These are phyloP conservation scores for Scytalidium lignicola DNA, from an alignment of 2,329 filamentous ascomycete genomes.

Conservation along the genomic window DNA sequence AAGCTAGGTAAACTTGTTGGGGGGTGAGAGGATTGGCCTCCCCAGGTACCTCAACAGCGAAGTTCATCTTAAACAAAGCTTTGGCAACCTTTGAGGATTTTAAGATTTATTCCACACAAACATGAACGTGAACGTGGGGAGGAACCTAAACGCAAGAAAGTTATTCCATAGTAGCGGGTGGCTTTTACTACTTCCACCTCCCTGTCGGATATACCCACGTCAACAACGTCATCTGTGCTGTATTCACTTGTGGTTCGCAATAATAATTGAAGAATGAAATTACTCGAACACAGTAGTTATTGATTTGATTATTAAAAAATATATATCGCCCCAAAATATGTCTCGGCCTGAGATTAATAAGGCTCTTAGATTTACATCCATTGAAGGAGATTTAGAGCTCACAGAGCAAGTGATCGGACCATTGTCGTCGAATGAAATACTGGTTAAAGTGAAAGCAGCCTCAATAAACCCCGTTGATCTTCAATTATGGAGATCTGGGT, in stretches of 20 bases:
- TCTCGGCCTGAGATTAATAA: constrained; percentile 12
- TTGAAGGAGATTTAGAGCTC: constrained; percentile 13
- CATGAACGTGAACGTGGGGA: background rate
- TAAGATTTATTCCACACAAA: background rate
- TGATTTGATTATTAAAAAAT: too few species aligned
- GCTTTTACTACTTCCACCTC: background rate
- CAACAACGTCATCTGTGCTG: background rate
- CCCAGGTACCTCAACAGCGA: constrained; percentile 72
- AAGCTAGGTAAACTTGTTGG: constrained; percentile 57
- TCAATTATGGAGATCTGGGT: constrained; percentile 21
- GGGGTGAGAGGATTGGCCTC: constrained; percentile 69
- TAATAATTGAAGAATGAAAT: too few species aligned
- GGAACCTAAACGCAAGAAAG: background rate
- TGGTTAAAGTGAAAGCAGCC: constrained; percentile 23
- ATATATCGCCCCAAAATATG: background rate
- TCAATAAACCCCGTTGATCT: constrained; percentile 26
- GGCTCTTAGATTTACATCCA: constrained; percentile 14
- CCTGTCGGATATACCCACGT: background rate
- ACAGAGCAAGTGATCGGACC: constrained; percentile 17
- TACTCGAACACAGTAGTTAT: too few species aligned
- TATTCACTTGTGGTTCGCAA: too few species aligned
- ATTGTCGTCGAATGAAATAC: constrained; percentile 18
- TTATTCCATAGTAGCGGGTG: background rate
- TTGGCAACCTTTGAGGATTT: background rate
- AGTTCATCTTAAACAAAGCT: constrained; percentile 49